These are phyloP conservation scores for Eutypella sp. DNA, from an alignment of 2,329 filamentous ascomycete species.

Conservation along the genomic window DNA sequence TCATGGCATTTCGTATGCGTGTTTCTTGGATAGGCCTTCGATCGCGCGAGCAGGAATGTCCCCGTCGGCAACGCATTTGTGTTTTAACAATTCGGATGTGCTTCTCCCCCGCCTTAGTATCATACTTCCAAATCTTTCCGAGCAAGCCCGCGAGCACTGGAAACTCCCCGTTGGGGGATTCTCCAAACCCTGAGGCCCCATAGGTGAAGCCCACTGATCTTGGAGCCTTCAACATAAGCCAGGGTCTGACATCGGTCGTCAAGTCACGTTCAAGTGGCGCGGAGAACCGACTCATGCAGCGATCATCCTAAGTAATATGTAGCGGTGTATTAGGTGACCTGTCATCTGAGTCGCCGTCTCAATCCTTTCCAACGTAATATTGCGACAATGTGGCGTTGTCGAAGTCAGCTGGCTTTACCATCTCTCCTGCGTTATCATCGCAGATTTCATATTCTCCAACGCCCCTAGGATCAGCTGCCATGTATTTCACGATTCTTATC, in stretches of 20 bases:
- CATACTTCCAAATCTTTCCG: background rate
- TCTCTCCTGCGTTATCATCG: background rate
- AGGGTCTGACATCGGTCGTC: background rate
- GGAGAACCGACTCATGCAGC: too few relatives aligned
- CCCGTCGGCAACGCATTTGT: background rate
- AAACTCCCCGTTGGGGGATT: background rate
- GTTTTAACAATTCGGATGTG: background rate
- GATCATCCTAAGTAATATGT: background rate
- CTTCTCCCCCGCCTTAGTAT: background rate
- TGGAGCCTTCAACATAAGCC: too few relatives aligned
- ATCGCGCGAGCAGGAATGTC: background rate
- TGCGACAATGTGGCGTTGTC: background rate
- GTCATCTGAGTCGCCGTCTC: background rate
- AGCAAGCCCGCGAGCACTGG: background rate
- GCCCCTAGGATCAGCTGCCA: background rate
- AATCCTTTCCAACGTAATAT: background rate
- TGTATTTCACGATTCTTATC: too few relatives aligned
- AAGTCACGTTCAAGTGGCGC: background rate
- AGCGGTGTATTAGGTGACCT: background rate
- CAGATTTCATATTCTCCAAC: background rate
- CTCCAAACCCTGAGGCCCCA: background rate
- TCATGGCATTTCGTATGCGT: too few relatives aligned
- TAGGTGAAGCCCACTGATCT: too few relatives aligned
- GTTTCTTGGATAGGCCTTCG: background rate
- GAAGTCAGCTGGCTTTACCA: background rate